A percentile compares a stretch with the other conserved stretches of the same genome.
phyloP scores from a whole-genome alignment of 108 stramenopile genomes.

The Nitzschia palea region DNA sequence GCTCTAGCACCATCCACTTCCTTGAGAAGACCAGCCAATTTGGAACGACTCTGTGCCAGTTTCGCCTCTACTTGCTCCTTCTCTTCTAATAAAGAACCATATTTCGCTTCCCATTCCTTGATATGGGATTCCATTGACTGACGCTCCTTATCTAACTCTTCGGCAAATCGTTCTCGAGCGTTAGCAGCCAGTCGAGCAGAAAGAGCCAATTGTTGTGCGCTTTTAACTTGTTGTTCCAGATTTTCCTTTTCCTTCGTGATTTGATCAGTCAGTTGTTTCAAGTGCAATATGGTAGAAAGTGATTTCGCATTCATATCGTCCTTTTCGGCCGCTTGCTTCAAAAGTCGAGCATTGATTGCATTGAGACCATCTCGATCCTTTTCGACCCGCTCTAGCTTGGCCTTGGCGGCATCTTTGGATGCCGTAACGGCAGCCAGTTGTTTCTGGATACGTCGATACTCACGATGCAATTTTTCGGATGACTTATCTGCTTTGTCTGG shows the following conservation, averaged over 20 bases:
- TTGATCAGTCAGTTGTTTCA: conserved; percentile 78
- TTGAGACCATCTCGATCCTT: conserved; percentile 70
- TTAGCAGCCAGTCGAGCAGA: conserved; percentile 80
- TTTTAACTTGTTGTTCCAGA: conserved; percentile 73
- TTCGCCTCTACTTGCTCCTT: conserved; percentile 37
- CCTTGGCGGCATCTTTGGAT: conserved; percentile 72
- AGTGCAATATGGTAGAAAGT: conserved; percentile 77
- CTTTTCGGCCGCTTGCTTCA: conserved; percentile 80
- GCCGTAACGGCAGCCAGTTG: conserved; percentile 66
- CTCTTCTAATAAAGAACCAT: conserved; percentile 33
- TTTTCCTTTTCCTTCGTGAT: conserved; percentile 65
- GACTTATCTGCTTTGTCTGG: conserved; percentile 34
- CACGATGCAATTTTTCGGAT: conserved; percentile 65
- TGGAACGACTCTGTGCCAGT: conserved; percentile 47
- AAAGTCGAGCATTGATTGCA: conserved; percentile 69
- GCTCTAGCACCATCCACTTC: conserved; percentile 51
- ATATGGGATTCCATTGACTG: conserved; percentile 27
- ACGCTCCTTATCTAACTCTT: conserved; percentile 72
- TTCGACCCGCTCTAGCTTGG: conserved; percentile 75
- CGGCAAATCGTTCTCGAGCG: conserved; percentile 72
- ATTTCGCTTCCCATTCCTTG: conserved; percentile 47
- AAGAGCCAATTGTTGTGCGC: conserved; percentile 75
- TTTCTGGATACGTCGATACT: conserved; percentile 64
- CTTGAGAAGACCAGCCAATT: conserved; percentile 39
- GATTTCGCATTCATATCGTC: conserved; percentile 91